Evolutionary conservation across 2,329 filamentous ascomycete genomes (phyloP).

Genomic region (Incumbomyces lentus): DNA sequence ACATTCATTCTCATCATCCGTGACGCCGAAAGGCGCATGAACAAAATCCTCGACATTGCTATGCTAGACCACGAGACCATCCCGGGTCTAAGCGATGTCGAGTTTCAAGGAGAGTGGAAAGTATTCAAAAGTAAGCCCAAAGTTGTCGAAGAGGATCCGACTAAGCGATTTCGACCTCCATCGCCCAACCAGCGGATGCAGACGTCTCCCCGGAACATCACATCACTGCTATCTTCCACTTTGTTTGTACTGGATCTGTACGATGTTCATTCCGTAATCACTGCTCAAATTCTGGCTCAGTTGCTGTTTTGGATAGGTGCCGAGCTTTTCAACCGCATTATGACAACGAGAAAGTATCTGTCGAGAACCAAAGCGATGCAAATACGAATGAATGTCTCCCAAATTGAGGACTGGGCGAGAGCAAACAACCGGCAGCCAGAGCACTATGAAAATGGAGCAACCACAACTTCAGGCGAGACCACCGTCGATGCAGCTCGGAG

Average conservation of each 20-base stretch:
- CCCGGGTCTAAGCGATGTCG: constrained; percentile 89
- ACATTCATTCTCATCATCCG: constrained; percentile 97
- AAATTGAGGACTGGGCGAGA: constrained; percentile 89
- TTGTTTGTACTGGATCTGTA: constrained; percentile 97
- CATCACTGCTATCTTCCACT: constrained; percentile 86
- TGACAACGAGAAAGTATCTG: constrained; percentile 90
- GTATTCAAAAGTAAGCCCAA: constrained; percentile 87
- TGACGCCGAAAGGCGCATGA: constrained; percentile 88
- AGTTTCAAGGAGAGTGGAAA: constrained; percentile 98
- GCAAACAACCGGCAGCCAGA: constrained; percentile 88
- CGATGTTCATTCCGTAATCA: constrained; percentile 95
- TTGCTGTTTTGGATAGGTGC: constrained; percentile 92
- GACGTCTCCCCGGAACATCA: constrained; percentile 86
- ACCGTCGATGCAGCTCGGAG: constrained; percentile 74
- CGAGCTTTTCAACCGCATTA: constrained; percentile 94
- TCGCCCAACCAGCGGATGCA: constrained; percentile 89
- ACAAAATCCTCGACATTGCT: constrained; percentile 84
- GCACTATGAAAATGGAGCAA: constrained; percentile 88
- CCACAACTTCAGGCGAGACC: constrained; percentile 71
- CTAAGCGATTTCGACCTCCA: constrained; percentile 83
- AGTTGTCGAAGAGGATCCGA: constrained; percentile 73
- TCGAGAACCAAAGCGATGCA: constrained; percentile 98
- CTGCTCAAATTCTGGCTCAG: constrained; percentile 80
- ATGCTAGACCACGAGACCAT: constrained; percentile 99
- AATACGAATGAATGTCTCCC: constrained; percentile 96